phyloP scores from a whole-genome alignment of 2,329 filamentous ascomycete species.

The Teratosphaeria nubilosa region DNA sequence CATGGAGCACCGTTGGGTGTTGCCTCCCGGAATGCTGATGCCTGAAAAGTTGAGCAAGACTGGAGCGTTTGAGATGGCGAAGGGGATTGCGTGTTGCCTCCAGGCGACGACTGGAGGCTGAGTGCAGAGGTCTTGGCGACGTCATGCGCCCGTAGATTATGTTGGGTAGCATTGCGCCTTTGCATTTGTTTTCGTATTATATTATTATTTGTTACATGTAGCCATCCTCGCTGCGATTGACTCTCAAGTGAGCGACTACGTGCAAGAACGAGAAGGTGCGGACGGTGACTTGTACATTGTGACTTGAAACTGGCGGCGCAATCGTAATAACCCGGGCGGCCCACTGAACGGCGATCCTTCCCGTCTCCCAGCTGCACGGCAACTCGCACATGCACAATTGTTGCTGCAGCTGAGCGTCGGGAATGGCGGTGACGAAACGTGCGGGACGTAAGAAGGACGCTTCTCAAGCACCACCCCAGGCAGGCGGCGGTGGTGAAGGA shows the following conservation, averaged over 20 bases:
- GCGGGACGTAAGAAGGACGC: constrained; percentile 49
- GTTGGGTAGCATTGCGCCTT: neutral
- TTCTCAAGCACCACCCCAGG: constrained; percentile 28
- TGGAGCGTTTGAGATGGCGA: neutral
- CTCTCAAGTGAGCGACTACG: neutral
- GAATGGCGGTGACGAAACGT: constrained; percentile 44
- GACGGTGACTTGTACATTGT: neutral
- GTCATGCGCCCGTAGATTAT: neutral
- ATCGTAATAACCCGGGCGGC: neutral
- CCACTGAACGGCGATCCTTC: neutral
- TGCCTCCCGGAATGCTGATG: neutral
- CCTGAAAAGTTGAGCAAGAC: neutral
- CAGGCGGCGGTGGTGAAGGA: constrained; percentile 16
- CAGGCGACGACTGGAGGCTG: neutral
- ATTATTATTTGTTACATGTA: neutral
- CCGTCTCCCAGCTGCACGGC: too few relatives aligned
- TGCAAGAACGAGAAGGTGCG: neutral
- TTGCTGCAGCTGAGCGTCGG: neutral
- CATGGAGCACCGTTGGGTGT: neutral
- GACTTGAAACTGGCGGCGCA: neutral
- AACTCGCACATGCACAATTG: neutral
- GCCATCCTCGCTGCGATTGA: neutral
- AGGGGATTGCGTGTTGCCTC: neutral
- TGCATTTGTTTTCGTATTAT: neutral
- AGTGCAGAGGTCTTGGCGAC: neutral